phyloP scores from a whole-genome alignment of 768 basidiomycete species.

The Cyclocybe cylindracea region DNA sequence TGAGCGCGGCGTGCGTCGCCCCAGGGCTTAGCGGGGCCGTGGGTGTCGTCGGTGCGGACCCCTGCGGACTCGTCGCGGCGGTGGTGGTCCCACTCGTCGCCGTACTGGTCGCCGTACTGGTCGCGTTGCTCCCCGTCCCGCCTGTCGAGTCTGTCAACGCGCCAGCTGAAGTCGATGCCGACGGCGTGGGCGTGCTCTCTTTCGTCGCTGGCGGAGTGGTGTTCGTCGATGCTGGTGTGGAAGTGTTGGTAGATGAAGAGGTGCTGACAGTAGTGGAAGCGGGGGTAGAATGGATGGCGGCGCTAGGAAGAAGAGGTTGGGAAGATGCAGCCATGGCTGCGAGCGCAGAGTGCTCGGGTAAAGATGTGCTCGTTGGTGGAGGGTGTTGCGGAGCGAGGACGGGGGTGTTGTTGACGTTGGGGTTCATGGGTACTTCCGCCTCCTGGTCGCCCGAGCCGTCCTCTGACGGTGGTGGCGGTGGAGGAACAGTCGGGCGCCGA shows the following conservation, averaged over 20 bases:
- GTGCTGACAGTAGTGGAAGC: not conserved
- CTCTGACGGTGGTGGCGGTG: constrained; percentile 30
- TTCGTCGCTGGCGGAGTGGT: too few relatives aligned
- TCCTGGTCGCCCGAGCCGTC: constrained; percentile 16
- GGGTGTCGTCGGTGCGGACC: constrained; percentile 20
- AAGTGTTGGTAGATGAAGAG: not conserved
- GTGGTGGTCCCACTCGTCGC: constrained; percentile 11
- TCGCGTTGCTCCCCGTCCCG: not conserved
- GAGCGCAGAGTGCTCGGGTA: too few relatives aligned
- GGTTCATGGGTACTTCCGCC: not conserved
- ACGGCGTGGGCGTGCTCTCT: too few relatives aligned
- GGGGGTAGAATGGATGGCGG: not conserved
- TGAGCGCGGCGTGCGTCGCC: constrained; percentile 14
- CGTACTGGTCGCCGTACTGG: not conserved
- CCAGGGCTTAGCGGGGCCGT: constrained; percentile 13
- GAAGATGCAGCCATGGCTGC: too few relatives aligned
- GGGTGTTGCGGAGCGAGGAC: not conserved
- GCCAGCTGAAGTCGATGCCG: not conserved
- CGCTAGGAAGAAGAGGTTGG: not conserved
- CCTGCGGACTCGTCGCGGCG: constrained; percentile 20
- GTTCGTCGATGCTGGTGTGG: not conserved
- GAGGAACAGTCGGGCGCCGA: constrained; percentile 21
- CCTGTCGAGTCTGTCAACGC: not conserved
- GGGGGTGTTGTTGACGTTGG: not conserved
- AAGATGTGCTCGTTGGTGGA: too few relatives aligned